Evolutionary conservation across 257 asterid genomes (phyloP).

Genomic region (Solanum tarijense): DNA sequence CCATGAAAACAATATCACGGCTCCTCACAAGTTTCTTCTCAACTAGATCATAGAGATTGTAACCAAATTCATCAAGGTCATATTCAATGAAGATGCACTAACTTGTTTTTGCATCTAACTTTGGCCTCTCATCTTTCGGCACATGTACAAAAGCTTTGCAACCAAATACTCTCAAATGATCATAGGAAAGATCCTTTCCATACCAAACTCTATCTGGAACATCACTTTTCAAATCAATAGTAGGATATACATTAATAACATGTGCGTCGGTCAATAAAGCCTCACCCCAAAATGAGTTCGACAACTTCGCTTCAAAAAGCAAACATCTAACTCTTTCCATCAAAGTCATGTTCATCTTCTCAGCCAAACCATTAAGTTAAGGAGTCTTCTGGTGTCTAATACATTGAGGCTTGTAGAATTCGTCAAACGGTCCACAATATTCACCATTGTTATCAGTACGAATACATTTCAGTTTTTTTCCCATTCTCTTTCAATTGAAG

Average conservation of each 20-base stretch:
- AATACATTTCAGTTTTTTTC: too few relatives aligned
- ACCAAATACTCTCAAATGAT: not conserved
- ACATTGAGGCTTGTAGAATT: not conserved
- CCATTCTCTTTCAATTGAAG: not conserved
- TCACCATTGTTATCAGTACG: not conserved
- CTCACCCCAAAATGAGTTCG: not conserved
- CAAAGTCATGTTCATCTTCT: not conserved
- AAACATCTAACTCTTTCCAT: not conserved
- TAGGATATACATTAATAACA: not conserved
- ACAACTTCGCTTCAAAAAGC: not conserved
- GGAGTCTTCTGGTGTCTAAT: not conserved
- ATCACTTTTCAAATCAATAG: not conserved
- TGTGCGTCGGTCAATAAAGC: not conserved
- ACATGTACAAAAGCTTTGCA: not conserved
- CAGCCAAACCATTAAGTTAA: not conserved
- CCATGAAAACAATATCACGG: not conserved
- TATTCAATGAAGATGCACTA: too few relatives aligned
- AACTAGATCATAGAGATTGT: not conserved
- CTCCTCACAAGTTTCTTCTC: not conserved
- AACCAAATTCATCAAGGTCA: not conserved
- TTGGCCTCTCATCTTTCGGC: not conserved
- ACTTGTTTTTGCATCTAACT: too few relatives aligned
- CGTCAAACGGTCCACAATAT: not conserved
- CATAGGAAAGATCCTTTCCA: not conserved
- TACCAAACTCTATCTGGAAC: not conserved